These are phyloP conservation scores for Cardamine chenopodiifolia DNA, from an alignment of 345 rosid species.

Conservation along the genomic window DNA sequence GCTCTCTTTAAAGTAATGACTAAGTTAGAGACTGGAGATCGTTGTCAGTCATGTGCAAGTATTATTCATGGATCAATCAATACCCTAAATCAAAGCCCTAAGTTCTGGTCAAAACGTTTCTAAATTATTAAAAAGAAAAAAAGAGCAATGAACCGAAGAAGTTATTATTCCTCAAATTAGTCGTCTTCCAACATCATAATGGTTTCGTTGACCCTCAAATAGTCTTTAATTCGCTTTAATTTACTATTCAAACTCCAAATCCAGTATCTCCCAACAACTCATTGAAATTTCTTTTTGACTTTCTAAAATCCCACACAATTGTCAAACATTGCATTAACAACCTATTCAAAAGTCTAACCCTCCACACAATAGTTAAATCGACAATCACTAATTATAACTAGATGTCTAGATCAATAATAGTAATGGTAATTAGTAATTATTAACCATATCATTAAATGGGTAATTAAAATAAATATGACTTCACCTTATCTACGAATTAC, in stretches of 20 bases:
- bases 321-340: slow-evolving; percentile 23
- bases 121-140: too few species aligned
- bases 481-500: neutral
- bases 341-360: slow-evolving; percentile 2
- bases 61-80: too few species aligned
- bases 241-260: neutral
- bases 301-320: neutral
- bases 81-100: too few species aligned
- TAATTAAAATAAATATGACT: neutral
- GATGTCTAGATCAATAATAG: neutral
- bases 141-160: too few species aligned
- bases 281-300: neutral
- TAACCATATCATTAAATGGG: neutral
- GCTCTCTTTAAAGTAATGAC: too few species aligned
- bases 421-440: neutral
- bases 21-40: too few species aligned
- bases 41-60: too few species aligned
- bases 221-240: neutral
- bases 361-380: neutral
- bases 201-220: neutral
- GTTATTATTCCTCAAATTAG: neutral
- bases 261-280: slow-evolving; percentile 8
- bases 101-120: too few species aligned
- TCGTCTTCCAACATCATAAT: slow-evolving; percentile 2
- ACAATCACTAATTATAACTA: neutral